Evolutionary conservation across 1,284 basidiomycete species (phyloP), one percentile per base, ranked within the genome.

Genomic region (Marasmius fiardii): DNA sequence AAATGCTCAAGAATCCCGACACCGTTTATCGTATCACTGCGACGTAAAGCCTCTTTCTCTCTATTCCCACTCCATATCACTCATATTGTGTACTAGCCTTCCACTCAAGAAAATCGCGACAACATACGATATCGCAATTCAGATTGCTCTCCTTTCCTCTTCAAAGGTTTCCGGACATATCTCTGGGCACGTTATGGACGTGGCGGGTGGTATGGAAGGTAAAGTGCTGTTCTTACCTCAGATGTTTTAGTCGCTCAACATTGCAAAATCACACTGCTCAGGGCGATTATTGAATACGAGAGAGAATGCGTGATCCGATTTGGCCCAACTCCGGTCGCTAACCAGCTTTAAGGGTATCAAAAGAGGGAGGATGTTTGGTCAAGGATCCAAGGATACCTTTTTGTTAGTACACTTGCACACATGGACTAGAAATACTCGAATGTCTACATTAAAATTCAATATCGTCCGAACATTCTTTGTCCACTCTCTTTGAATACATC

Each of bases 131-230:
- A 68, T 91, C 24, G 88, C 89, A 0, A 76, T 73, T 8, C 87
- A 90, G 66, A 76, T 91, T 20, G 76, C 79, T 3, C 59, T 88
- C 3, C 67, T 90, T 2, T 79, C 88, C 0, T 89, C 86, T 0
- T 70, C 78, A 5, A 72, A 67, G 2, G 65, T 90, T 0, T 90
- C 87, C 3, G 87, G 88, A 0, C 88, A 91, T 65, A 78, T 89
- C 16, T 82, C 82, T 0, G 88, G 89, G 0, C 82, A 88, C 62
- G 79, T 85, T 12, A 61, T 90, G 39, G 84, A 88, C 81, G 78
- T 90, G 1, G 81, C 84, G 56, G 88, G 88, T 2, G 88, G 88
- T 1, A 88, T 90, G 87, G 89, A 91, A 74, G 88, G 88, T 74
- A 48, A 64, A 56, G 26, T 49, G 10, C n/a, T 26, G 2, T 49